phyloP scores from a whole-genome alignment of 495 filamentous ascomycete species.

The Aspergillus sparsus region DNA sequence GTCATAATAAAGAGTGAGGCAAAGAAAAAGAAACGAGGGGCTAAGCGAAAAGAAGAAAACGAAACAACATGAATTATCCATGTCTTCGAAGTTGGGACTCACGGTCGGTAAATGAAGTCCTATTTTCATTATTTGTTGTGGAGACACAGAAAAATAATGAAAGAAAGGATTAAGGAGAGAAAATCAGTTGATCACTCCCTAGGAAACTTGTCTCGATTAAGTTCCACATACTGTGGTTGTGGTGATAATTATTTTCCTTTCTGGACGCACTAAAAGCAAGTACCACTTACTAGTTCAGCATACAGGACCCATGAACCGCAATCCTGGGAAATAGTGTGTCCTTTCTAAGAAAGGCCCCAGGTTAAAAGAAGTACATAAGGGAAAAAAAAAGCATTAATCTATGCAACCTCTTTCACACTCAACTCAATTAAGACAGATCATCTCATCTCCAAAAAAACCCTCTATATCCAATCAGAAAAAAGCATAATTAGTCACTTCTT shows the following conservation, averaged over 20 bases:
- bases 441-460: background rate
- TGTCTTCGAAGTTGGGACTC: too few relatives aligned
- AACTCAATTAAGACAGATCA: background rate
- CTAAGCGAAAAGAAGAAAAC: slow-evolving; percentile 4
- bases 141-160: too few relatives aligned
- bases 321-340: slow-evolving; percentile 6
- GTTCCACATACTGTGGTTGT: too few relatives aligned
- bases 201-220: too few relatives aligned
- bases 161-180: too few relatives aligned
- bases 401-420: background rate
- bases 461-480: too few relatives aligned
- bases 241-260: background rate
- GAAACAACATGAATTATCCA: too few relatives aligned
- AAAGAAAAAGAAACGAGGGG: slow-evolving; percentile 7
- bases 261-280: background rate
- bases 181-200: too few relatives aligned
- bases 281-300: slow-evolving; percentile 8
- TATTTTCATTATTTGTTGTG: too few relatives aligned
- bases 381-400: slow-evolving; percentile 5
- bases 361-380: slow-evolving; percentile 13
- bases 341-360: background rate
- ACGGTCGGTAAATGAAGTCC: too few relatives aligned
- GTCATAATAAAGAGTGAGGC: background rate
- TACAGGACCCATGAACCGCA: slow-evolving; percentile 13
- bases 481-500: too few relatives aligned